A percentile compares a stretch with the other conserved stretches of the same genome.
Evolutionary conservation across 345 rosid species (phyloP).

Genomic region (Acer saccharum): DNA sequence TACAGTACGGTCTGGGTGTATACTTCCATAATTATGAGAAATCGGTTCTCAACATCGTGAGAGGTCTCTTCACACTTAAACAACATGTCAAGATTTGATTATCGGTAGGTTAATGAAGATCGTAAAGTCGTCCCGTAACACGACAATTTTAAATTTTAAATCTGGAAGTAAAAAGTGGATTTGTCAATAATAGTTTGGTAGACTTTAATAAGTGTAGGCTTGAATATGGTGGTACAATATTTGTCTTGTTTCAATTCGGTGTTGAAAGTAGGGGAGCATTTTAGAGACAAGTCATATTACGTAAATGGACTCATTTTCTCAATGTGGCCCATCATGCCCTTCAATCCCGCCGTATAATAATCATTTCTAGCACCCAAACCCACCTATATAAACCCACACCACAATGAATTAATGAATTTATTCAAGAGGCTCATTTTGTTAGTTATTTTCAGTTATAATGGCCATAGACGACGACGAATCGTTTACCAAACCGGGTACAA

Average conservation of each 20-base stretch:
- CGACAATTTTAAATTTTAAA: too few species aligned
- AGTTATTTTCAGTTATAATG: slow-evolving; percentile 29
- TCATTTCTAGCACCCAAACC: neutral
- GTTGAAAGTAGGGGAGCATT: neutral
- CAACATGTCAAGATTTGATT: too few species aligned
- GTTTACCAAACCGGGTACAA: slow-evolving; percentile 69
- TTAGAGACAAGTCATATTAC: slow-evolving; percentile 27
- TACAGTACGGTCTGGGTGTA: too few species aligned
- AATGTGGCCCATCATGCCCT: slow-evolving; percentile 39
- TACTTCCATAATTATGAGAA: too few species aligned
- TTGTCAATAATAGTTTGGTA: too few species aligned
- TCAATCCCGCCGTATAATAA: slow-evolving; percentile 43
- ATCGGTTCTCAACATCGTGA: too few species aligned
- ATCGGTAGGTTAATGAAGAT: too few species aligned
- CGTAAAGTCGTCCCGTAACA: too few species aligned
- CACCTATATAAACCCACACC: neutral
- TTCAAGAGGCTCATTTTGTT: neutral
- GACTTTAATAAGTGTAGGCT: too few species aligned
- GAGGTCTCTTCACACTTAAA: too few species aligned
- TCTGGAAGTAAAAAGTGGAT: too few species aligned
- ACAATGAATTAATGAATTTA: neutral
- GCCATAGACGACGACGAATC: slow-evolving; percentile 53
- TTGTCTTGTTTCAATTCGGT: neutral
- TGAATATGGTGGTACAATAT: too few species aligned
- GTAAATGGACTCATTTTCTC: slow-evolving; percentile 19